Evolutionary conservation across 495 filamentous ascomycete species (phyloP), one percentile per base, ranked within the genome.

Genomic region (Lineolata rhizophorae): DNA sequence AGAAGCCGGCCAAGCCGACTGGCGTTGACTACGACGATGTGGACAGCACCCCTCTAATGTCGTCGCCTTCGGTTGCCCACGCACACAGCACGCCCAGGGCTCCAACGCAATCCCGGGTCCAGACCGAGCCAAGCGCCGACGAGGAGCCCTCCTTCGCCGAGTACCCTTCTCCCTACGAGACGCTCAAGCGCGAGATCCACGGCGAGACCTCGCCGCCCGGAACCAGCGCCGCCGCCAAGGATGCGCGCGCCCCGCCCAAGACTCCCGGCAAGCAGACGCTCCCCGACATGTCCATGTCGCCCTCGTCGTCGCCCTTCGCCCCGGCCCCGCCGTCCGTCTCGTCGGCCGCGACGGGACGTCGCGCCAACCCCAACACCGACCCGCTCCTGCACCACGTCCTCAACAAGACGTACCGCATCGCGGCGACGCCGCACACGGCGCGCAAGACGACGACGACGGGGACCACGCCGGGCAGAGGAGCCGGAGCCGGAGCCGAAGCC

Each of bases 361-460:
- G 33, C 35, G 38, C 37, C 34, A 49, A 35, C 40, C 46, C 37
- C 58, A 53, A 50, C 33, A 47, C 56, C 15, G 81, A 92, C 47
- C 68, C 72, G 1, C 61, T 97, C 4, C 58, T 97, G 8, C 87
- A 97, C 49, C 87, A 97, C 48, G 60, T 95, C 21, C 67, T 81
- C 5, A 80, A 94, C 55, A 93, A 87, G 48, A 94, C 76, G 27
- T 97, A 90, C 52, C 77, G 90, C 18, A 55, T 97, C 1, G 76
- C 82, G 55, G 83, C 87, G 9, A 97, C 87, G 5, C 90, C 87
- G 0, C 70, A 79, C 31, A 76, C 58, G 8, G 43, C 40, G 26
- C 42, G 39, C 25, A 35, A 62, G 52, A 42, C 47, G 30, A 26
- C 39, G 20, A 39, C 26, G 9, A 41, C 43, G 8, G 27, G 44